These are phyloP conservation scores for Mycena chlorophos DNA, from an alignment of 768 basidiomycete species.

Conservation along the genomic window DNA sequence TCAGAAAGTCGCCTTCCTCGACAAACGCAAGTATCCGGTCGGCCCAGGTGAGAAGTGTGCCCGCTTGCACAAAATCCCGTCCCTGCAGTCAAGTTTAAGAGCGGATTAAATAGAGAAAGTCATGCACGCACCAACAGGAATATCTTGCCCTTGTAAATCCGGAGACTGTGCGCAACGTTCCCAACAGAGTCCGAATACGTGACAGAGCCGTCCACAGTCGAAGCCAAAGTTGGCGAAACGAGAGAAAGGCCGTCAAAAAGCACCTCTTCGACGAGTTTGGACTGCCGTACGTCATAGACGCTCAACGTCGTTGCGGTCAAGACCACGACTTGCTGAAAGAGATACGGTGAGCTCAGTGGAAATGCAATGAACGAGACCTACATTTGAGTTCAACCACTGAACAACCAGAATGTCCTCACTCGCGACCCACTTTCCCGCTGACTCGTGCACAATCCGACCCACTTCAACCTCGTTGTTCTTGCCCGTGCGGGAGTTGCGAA, in stretches of 20 bases:
- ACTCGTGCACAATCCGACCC: conserved; percentile 65
- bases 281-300: conserved; percentile 65
- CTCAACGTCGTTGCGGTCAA: conserved; percentile 59
- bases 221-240: conserved; percentile 52
- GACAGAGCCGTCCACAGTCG: conserved; percentile 46
- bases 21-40: conserved; percentile 86
- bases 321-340: conserved; percentile 63
- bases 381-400: conserved; percentile 87
- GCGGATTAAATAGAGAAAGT: not conserved
- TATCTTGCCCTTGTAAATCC: conserved; percentile 86
- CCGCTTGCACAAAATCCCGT: conserved; percentile 68
- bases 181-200: conserved; percentile 50
- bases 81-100: conserved; percentile 43
- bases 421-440: conserved; percentile 58
- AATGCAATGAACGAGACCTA: conserved; percentile 45
- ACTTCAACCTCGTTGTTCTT: conserved; percentile 60
- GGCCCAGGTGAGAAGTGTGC: conserved; percentile 91
- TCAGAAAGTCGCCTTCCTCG: conserved; percentile 82
- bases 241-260: conserved; percentile 57
- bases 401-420: conserved; percentile 67
- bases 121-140: conserved; percentile 75
- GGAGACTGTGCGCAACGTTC: conserved; percentile 68
- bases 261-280: conserved; percentile 62
- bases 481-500: conserved; percentile 56
- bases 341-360: conserved; percentile 7